phyloP scores from a whole-genome alignment of 805 yeast genomes.

The Yamadazyma paraphyllophila region DNA sequence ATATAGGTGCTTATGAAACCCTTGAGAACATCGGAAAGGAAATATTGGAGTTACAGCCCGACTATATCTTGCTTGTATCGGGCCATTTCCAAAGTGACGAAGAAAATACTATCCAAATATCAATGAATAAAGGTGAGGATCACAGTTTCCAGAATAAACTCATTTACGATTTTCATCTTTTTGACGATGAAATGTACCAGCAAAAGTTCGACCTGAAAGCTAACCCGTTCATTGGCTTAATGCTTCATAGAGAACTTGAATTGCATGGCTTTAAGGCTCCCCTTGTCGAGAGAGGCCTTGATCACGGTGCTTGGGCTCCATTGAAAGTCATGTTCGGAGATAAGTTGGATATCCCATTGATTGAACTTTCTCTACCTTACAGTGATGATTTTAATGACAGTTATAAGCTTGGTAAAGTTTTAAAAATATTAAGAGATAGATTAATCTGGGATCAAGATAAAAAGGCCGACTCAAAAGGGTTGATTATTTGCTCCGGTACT shows the following conservation, averaged over 20 bases:
- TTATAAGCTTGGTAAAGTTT: slow-evolving; percentile 54
- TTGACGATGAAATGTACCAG: slow-evolving; percentile 62
- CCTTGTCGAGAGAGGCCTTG: slow-evolving; percentile 61
- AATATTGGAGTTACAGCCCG: slow-evolving; percentile 57
- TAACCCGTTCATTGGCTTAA: slow-evolving; percentile 41
- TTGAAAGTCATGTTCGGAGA: slow-evolving; percentile 62
- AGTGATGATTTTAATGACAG: slow-evolving; percentile 40
- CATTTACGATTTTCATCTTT: slow-evolving; percentile 74
- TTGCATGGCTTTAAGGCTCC: slow-evolving; percentile 44
- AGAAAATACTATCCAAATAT: slow-evolving; percentile 45
- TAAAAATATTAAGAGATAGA: slow-evolving; percentile 50
- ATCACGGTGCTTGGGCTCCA: slow-evolving; percentile 85
- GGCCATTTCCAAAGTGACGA: slow-evolving; percentile 72
- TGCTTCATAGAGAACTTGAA: slow-evolving; percentile 41
- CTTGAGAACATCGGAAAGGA: slow-evolving; percentile 50
- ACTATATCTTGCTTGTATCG: slow-evolving; percentile 62
- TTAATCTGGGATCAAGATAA: slow-evolving; percentile 29
- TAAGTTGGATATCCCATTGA: slow-evolving; percentile 45
- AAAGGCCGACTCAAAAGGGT: slow-evolving; percentile 26
- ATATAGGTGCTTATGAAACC: slow-evolving; percentile 61
- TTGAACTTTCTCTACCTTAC: slow-evolving; percentile 49
- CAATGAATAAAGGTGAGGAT: slow-evolving; percentile 16
- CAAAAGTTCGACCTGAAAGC: slow-evolving; percentile 58
- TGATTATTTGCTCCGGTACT: slow-evolving; percentile 71
- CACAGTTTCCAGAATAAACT: slow-evolving; percentile 42